Evolutionary conservation across 768 basidiomycete genomes (phyloP).

Genomic region (Tulasnella sp.): DNA sequence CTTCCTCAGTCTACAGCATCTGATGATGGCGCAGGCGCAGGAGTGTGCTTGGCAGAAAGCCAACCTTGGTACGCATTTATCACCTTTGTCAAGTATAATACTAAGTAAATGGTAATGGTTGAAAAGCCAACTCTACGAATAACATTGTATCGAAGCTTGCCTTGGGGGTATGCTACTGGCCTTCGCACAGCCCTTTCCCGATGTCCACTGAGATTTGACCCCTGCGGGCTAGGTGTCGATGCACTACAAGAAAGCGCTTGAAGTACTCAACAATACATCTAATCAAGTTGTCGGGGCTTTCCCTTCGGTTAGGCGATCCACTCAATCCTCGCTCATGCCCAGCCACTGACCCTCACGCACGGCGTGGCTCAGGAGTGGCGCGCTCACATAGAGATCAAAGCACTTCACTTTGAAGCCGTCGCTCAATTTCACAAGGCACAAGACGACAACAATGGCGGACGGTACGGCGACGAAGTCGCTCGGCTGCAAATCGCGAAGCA

Average conservation of each 20-base stretch:
- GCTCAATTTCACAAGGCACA: conserved; percentile 80
- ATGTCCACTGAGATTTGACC: neutral
- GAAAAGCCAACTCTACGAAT: conserved; percentile 60
- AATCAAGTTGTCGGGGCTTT: conserved; percentile 24
- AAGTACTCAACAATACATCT: conserved; percentile 23
- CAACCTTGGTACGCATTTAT: conserved; percentile 48
- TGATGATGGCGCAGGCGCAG: conserved; percentile 90
- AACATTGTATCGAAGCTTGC: conserved; percentile 75
- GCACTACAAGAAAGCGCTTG: conserved; percentile 45
- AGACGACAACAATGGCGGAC: conserved; percentile 61
- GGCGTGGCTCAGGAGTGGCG: conserved; percentile 51
- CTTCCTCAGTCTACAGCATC: conserved; percentile 49
- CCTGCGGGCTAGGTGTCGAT: conserved; percentile 39
- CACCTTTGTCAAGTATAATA: neutral
- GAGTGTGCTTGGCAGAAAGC: conserved; percentile 96
- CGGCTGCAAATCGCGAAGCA: conserved; percentile 57
- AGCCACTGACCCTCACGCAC: neutral
- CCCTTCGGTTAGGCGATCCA: conserved; percentile 16
- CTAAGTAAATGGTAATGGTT: neutral
- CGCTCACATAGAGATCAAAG: conserved; percentile 71
- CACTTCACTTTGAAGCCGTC: conserved; percentile 76
- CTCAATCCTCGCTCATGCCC: neutral
- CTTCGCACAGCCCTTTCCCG: neutral
- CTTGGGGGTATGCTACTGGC: conserved; percentile 38
- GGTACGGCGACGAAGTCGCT: conserved; percentile 82